Conservation (phyloP, 306 rosid species). For the Sphenostylis stenocarpa region DNA sequence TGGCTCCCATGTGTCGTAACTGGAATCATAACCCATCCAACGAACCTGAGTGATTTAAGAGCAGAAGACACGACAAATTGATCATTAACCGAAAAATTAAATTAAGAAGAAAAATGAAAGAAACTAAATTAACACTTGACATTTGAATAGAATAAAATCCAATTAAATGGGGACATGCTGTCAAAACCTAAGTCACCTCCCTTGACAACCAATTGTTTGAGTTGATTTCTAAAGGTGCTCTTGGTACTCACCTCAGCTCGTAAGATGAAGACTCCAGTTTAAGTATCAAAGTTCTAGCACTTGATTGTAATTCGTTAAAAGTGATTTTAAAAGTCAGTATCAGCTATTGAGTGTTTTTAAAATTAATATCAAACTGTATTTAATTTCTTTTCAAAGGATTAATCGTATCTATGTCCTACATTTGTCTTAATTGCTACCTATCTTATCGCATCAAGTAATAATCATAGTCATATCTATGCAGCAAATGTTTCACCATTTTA, state of each 20-base stretch:
- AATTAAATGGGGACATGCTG: neutral
- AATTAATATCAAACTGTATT: neutral
- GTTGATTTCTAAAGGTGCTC: neutral
- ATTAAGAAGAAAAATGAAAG: too few species aligned
- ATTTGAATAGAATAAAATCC: neutral
- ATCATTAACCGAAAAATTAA: neutral
- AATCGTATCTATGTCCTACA: neutral
- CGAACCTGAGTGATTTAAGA: slow-evolving; percentile 39
- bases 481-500: neutral
- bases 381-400: neutral
- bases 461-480: neutral
- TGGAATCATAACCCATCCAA: slow-evolving; percentile 46
- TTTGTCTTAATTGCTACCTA: neutral
- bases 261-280: neutral
- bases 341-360: neutral
- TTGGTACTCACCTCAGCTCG: neutral
- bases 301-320: neutral
- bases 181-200: neutral
- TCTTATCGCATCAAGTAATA: neutral
- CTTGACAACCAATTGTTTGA: neutral
- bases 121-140: neutral
- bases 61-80: neutral
- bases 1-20: slow-evolving; percentile 54
- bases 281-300: neutral
- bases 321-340: neutral